Base-by-base conservation (phyloP, 768 basidiomycete genomes). In the Pisolithus sp. region DNA sequence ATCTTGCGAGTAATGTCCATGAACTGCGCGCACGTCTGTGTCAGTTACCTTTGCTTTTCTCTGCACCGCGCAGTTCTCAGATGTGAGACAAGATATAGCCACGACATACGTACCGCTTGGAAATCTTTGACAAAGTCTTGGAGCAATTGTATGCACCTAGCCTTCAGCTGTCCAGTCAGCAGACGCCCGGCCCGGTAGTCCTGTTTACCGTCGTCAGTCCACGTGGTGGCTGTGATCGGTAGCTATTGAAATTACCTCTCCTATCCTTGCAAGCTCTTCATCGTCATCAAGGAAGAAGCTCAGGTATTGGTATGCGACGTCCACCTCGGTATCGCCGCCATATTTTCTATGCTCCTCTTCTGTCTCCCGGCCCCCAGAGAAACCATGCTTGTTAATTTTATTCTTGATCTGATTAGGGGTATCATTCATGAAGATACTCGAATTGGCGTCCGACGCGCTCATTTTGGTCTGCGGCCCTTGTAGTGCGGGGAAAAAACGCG, bases 401-500 rank as follows among this genome's bases (percentile, higher is more conserved):
- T 93, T 96, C 74, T 96, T 95, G 72, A 99, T 97, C 70, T 94
- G 90, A 51, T 82, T 82, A 4, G 83, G 76, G 53, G 88, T 90
- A 67, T 99, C 96, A 30, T 78, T 91, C 95, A 99, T 97, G 75
- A 80, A 98, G 59, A 99, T 94, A 57, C 89, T 89, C 57, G 86
- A 89, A 70, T 93, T 95, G 20, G 82, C 75, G 68, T 95, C 87
- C 46, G 90, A 93, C 5, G 96, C 96, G 67, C 93, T 96, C 96
- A 99, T 99, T 74, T 99, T 99, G 34, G 93, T 95, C 69, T 96
- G 93, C 2, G 96, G 89, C 40, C 96, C 96, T 70, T 97, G 95
- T 9, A 99, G 78, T 5, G 96, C 94, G 10, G 96, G 96, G 74
- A 99, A 95, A 78, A 99, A 99, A 64, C 95, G 95, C 44, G 94